A percentile compares a stretch with the other conserved stretches of the same genome.
phyloP scores from a whole-genome alignment of 371 early-diverging fungal genomes.

The Lichtheimia ramosa region DNA sequence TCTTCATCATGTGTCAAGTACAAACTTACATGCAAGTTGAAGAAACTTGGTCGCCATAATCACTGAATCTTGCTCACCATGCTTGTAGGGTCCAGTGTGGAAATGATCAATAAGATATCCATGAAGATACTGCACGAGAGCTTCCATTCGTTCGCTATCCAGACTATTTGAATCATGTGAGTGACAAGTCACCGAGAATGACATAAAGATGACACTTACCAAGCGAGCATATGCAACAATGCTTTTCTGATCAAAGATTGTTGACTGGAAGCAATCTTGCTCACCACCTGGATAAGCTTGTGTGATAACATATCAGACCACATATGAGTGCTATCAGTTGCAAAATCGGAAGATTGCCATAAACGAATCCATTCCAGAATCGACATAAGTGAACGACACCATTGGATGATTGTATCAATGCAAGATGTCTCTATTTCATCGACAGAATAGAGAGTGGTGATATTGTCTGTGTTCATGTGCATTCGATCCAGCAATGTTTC shows the following conservation, averaged over 20 bases:
- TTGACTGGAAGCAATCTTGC: constrained; percentile 15
- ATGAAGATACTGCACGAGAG: constrained; percentile 25
- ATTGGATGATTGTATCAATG: constrained; percentile 29
- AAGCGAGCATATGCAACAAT: constrained; percentile 11
- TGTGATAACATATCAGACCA: constrained; percentile 27
- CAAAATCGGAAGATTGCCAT: neutral
- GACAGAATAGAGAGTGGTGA: constrained; percentile 10
- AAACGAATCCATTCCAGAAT: constrained; percentile 32
- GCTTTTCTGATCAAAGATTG: constrained; percentile 7
- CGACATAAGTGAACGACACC: constrained; percentile 36
- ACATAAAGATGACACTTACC: constrained; percentile 6
- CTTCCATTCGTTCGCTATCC: constrained; percentile 20
- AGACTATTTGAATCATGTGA: constrained; percentile 7
- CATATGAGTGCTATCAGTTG: neutral
- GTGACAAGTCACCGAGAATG: neutral
- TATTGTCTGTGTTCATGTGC: constrained; percentile 27
- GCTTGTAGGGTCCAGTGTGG: constrained; percentile 46
- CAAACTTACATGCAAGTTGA: constrained; percentile 52
- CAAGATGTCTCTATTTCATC: constrained; percentile 17
- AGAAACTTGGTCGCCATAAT: constrained; percentile 65
- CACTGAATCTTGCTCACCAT: constrained; percentile 58
- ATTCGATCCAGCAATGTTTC: constrained; percentile 43
- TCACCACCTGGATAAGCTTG: constrained; percentile 36
- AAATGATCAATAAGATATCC: constrained; percentile 50
- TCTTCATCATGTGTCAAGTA: neutral